These are phyloP conservation scores for Murraya paniculata DNA, from an alignment of 345 rosid species.

Conservation along the genomic window DNA sequence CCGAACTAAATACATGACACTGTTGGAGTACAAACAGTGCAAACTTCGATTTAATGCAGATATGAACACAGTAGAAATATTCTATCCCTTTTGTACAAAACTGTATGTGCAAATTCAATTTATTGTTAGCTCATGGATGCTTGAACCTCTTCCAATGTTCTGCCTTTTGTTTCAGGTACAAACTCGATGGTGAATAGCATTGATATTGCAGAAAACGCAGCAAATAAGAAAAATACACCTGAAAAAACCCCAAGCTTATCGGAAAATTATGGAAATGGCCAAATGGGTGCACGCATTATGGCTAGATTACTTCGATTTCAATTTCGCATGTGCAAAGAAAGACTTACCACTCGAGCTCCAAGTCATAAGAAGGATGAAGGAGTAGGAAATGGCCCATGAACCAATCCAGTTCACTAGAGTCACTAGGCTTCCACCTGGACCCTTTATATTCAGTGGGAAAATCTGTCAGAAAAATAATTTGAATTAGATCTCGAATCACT, in stretches of 20 bases:
- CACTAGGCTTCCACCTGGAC: slow-evolving; percentile 44
- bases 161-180: slow-evolving; percentile 55
- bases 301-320: background rate
- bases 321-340: background rate
- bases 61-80: background rate
- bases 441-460: slow-evolving; percentile 50
- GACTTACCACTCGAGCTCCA: slow-evolving; percentile 43
- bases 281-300: background rate
- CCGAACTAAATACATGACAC: background rate
- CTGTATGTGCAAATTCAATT: background rate
- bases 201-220: slow-evolving; percentile 27
- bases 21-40: too few relatives aligned
- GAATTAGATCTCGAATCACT: background rate
- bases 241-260: background rate
- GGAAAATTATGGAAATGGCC: background rate
- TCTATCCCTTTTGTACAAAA: background rate
- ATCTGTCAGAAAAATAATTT: slow-evolving; percentile 24
- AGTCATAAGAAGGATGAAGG: slow-evolving; percentile 37
- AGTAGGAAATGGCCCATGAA: slow-evolving; percentile 40
- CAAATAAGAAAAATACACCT: slow-evolving; percentile 47
- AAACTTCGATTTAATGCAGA: background rate
- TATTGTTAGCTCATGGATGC: slow-evolving; percentile 20
- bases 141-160: slow-evolving; percentile 51
- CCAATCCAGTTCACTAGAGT: slow-evolving; percentile 37
- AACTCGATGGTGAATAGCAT: slow-evolving; percentile 36